phyloP scores from a whole-genome alignment of 306 rosid species.

The Lathyrus aphaca region DNA sequence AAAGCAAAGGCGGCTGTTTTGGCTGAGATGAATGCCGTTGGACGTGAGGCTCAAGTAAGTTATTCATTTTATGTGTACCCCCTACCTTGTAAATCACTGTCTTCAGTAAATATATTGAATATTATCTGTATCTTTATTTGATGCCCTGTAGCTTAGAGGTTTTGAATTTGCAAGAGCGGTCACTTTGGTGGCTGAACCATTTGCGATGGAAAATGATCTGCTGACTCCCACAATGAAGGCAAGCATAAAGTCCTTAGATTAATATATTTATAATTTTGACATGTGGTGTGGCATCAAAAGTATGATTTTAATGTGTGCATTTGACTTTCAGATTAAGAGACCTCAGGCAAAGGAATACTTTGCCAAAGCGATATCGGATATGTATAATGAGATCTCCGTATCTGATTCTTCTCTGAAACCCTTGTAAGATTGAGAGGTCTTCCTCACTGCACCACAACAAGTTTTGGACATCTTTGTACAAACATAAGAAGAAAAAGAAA shows the following conservation, averaged over 20 bases:
- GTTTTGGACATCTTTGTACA: conserved; percentile 17
- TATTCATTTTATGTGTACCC: conserved; percentile 28
- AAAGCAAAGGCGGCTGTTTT: conserved; percentile 76
- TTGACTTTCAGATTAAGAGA: conserved; percentile 75
- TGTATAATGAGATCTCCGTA: conserved; percentile 75
- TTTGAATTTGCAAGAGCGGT: conserved; percentile 88
- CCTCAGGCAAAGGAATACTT: conserved; percentile 89
- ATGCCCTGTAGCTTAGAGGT: conserved; percentile 81
- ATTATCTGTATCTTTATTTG: conserved; percentile 23
- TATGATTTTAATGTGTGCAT: conserved; percentile 21
- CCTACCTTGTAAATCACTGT: conserved; percentile 4
- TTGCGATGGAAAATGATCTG: conserved; percentile 83
- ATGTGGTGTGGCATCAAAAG: background rate
- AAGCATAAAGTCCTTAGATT: conserved; percentile 42
- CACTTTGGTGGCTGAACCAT: conserved; percentile 74
- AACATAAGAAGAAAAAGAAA: background rate
- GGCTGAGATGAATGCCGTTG: conserved; percentile 87
- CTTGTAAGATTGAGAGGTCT: conserved; percentile 42
- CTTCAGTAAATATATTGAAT: background rate
- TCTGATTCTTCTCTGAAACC: conserved; percentile 54
- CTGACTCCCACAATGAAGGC: conserved; percentile 96
- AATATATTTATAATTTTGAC: conserved; percentile 7
- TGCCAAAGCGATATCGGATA: conserved; percentile 62
- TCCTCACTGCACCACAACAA: conserved; percentile 9
- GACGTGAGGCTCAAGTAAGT: conserved; percentile 85